A percentile compares a stretch with the other conserved stretches of the same genome.
phyloP scores from a whole-genome alignment of 1,284 basidiomycete species.

The Papiliotrema flavescens region DNA sequence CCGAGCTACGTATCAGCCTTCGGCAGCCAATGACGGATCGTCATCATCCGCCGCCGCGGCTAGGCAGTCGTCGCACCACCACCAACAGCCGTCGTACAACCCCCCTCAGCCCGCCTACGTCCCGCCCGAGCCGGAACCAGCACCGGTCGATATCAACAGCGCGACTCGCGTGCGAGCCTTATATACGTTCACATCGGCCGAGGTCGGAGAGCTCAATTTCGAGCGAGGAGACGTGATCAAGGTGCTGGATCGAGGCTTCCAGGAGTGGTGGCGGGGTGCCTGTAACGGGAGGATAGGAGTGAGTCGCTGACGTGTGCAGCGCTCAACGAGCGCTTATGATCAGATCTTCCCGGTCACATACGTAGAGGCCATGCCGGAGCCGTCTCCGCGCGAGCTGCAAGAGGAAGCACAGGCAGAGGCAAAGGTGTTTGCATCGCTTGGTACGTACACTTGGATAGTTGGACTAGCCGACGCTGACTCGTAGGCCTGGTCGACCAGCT shows the following conservation, averaged over 20 bases:
- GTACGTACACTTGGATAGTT: conserved; percentile 43
- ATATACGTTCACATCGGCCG: conserved; percentile 84
- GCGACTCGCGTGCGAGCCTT: conserved; percentile 84
- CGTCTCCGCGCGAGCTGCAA: conserved; percentile 71
- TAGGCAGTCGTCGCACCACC: conserved; percentile 15
- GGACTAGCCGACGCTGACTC: conserved; percentile 1
- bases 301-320: conserved; percentile 7
- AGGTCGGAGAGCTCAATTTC: conserved; percentile 88
- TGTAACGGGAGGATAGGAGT: conserved; percentile 79
- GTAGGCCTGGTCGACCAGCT: conserved; percentile 84
- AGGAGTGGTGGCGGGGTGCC: conserved; percentile 98
- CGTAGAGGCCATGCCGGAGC: conserved; percentile 87
- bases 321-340: background rate
- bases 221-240: conserved; percentile 93
- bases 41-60: conserved; percentile 12
- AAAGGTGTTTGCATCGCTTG: conserved; percentile 56
- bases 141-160: conserved; percentile 44
- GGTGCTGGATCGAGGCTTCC: conserved; percentile 90
- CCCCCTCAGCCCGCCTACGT: conserved; percentile 6
- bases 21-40: conserved; percentile 9
- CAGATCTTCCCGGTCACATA: conserved; percentile 96
- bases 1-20: conserved; percentile 45
- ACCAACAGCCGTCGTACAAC: conserved; percentile 2
- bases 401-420: conserved; percentile 87
- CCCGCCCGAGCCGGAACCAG: conserved; percentile 33